Evolutionary conservation across 306 rosid genomes (phyloP).

Genomic region (Medicago truncatula): MtrunA17r5.0-ANR NC_053045.1:35770501-35771000

Average conservation of each 20-base stretch:
- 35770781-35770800: not conserved
- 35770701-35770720: constrained; percentile 8
- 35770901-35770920: constrained; percentile 5
- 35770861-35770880: constrained; percentile 9
- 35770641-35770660: too few relatives aligned
- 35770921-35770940: constrained; percentile 11
- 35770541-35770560: constrained; percentile 21
- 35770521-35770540: constrained; percentile 26
- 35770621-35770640: not conserved
- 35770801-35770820: not conserved
- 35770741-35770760: too few relatives aligned
- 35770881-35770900: constrained; percentile 8
- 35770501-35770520: constrained; percentile 24
- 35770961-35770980: not conserved
- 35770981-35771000: constrained; percentile 3
- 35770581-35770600: constrained; percentile 4
- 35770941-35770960: constrained; percentile 24
- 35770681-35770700: not conserved
- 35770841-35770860: not conserved
- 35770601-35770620: not conserved
- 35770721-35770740: not conserved
- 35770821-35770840: not conserved
- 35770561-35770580: constrained; percentile 18
- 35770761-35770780: too few relatives aligned
- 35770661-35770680: constrained; percentile 17